Base-by-base conservation (phyloP, 441 rosid species). In the Capsella rubella region DNA sequence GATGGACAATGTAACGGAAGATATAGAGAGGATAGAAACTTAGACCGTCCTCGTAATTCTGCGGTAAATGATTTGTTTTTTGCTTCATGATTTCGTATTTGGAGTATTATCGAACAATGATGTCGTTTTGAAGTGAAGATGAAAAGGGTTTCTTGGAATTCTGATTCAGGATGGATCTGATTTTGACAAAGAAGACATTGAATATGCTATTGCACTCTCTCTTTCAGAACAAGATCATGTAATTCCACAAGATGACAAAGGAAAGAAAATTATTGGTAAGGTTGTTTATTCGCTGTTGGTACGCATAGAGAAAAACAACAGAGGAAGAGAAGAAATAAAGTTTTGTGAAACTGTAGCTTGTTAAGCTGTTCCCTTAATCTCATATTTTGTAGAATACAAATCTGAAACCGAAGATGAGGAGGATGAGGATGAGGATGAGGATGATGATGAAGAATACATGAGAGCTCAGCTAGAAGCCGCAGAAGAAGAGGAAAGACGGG, bases 141-240 rank as follows among this genome's bases (percentile, higher is more conserved):
- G 9, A 4, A 60, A 42, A 27, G 3, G 18, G 45, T 61, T 50
- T 55, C 28, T 52, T 64, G 69, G 32, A 72, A 11, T 42, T 29
- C 28, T 39, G 8, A 11, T 70, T 49, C 63, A 91, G 98, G 98
- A 81, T 62, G 68, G 83, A 88, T 62, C 85, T 58, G 94, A 86
- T 82, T 84, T 81, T 54, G 95, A 89, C 73, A 86, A 86, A 77
- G 97, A 91, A 81, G 97, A 86, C 16, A 78, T 91, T 59, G 88
- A 89, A 71, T 87, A 80, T 63, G 99, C 99, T 73, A 84, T 93
- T 80, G 97, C 90, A 67, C 74, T 86, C 8, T 93, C 99, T 43
- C 94, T 93, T 61, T 75, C 83, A 27, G 98, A 93, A 81, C 91
- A 87, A 78, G 83, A 81, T 72, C 94, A 81, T 69, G 70, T 52